Base-by-base conservation (phyloP, 2,329 filamentous ascomycete genomes). In the Alternaria angustiovoidea region DNA sequence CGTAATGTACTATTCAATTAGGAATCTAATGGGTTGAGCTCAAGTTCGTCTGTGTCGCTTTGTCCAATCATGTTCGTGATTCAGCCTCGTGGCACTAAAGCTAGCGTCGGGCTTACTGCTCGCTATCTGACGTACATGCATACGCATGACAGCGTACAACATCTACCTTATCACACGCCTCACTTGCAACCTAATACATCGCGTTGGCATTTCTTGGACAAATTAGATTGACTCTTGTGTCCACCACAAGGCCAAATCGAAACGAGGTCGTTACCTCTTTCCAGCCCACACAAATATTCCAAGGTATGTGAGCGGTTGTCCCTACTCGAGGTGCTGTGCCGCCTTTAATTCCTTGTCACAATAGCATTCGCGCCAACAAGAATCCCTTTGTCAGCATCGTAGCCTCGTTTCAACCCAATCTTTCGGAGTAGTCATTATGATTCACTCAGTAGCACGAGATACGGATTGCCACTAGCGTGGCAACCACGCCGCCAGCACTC, bases 141-240 rank as follows among this genome's bases (percentile, higher is more conserved):
- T 0, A 36, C 51, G 44, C 51, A 51, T 55, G 63, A 43, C 58
- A 60, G 48, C 48, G 55, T 55, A 60, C 66, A 64, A 59, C 64
- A 46, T 44, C 54, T 41, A 49, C 65, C 56, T 66, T 70, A 68
- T 69, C 68, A 66, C 61, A 63, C 60, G 57, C 61, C 64, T 64
- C 63, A 63, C 59, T 57, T 66, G 55, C 51, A 59, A 67, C 54
- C 22, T 36, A 56, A 44, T 36, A 49, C 57, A 60, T 42, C 57
- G 46, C n/a, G 41, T 51, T 61, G 42, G 30, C 58, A 32, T 34
- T 18, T 4, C 36, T 30, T 39, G 28, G n/a, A 26, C 24, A 46
- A 38, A 16, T 30, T 18, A 2, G 30, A 36, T 44, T 47, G 41
- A 28, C 18, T 26, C 46, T 46, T 20, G 49, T 32, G 16, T n/a